phyloP scores from a whole-genome alignment of 345 rosid species.

The Aquilaria yunnanensis region DNA sequence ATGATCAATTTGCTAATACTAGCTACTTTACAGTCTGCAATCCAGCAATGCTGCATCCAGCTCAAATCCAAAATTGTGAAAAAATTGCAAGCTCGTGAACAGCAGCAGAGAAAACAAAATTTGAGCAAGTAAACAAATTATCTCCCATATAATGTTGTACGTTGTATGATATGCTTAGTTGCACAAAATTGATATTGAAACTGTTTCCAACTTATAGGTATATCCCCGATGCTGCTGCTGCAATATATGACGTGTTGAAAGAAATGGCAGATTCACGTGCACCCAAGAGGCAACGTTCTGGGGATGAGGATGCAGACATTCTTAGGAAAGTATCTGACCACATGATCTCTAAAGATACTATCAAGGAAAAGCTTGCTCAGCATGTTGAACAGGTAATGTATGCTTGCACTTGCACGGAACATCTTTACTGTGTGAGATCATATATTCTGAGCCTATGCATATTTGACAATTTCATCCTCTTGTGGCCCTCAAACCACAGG shows the following conservation, averaged over 20 bases:
- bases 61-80: constrained; percentile 79
- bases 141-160: background rate
- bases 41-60: constrained; percentile 95
- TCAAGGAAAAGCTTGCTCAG: constrained; percentile 63
- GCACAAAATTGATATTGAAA: background rate
- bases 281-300: constrained; percentile 49
- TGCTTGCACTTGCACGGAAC: too few relatives aligned
- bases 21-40: constrained; percentile 54
- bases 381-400: constrained; percentile 76
- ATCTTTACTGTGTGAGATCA: too few relatives aligned
- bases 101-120: constrained; percentile 85
- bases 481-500: too few relatives aligned
- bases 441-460: too few relatives aligned
- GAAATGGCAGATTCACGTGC: constrained; percentile 57
- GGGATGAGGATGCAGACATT: constrained; percentile 43
- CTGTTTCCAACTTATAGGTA: constrained; percentile 42
- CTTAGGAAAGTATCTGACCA: constrained; percentile 50
- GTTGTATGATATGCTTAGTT: background rate
- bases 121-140: constrained; percentile 56
- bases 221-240: constrained; percentile 76
- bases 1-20: constrained; percentile 16
- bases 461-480: too few relatives aligned
- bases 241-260: constrained; percentile 65
- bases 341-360: constrained; percentile 64
- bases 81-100: constrained; percentile 86